phyloP scores from a whole-genome alignment of 306 rosid species.

The Carpinus fangiana region DNA sequence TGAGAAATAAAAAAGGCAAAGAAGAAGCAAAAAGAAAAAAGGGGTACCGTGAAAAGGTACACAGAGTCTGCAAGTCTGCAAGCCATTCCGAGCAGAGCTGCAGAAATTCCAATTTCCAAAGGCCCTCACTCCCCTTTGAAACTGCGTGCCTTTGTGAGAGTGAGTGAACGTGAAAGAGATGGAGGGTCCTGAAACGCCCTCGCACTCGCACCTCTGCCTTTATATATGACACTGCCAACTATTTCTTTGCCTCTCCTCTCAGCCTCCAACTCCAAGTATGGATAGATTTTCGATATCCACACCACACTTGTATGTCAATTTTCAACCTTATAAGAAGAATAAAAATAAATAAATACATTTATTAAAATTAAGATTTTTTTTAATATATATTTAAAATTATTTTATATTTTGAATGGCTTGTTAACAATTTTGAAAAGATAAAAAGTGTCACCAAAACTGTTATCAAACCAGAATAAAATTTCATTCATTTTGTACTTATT shows the following conservation, averaged over 20 bases:
- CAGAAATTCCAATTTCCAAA: conserved; percentile 28
- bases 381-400: too few relatives aligned
- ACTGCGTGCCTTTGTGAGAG: not conserved
- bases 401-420: too few relatives aligned
- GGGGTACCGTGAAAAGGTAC: conserved; percentile 51
- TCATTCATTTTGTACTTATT: too few relatives aligned
- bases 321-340: not conserved
- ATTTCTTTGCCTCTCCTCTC: not conserved
- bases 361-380: too few relatives aligned
- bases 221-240: not conserved
- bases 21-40: not conserved
- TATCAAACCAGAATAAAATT: too few relatives aligned
- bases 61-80: conserved; percentile 64
- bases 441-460: too few relatives aligned
- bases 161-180: conserved; percentile 23
- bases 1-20: not conserved
- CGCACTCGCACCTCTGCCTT: not conserved
- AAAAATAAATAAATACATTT: too few relatives aligned
- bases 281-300: conserved; percentile 9
- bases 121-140: conserved; percentile 16
- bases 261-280: conserved; percentile 31
- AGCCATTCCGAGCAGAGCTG: conserved; percentile 56
- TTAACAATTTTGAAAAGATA: too few relatives aligned
- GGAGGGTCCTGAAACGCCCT: not conserved
- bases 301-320: conserved; percentile 6